Evolutionary conservation across 148 eudicot species (phyloP).

Genomic region (Selenicereus undatus): DNA sequence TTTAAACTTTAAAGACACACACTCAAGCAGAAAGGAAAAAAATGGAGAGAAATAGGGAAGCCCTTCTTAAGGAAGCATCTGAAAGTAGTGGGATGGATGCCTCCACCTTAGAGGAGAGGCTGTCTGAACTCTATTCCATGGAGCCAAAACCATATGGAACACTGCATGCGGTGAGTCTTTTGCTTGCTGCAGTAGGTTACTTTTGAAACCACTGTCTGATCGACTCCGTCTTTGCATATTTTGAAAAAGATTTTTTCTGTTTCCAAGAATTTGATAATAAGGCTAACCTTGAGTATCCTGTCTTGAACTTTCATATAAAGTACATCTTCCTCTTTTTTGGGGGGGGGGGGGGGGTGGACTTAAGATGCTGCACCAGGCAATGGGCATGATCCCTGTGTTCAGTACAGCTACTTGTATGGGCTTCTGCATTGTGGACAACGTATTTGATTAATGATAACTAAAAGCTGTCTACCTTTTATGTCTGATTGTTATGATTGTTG

Average conservation of each 20-base stretch:
- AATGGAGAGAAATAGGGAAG: constrained; percentile 70
- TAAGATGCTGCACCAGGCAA: neutral
- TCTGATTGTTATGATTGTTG: neutral
- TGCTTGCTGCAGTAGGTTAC: constrained; percentile 7
- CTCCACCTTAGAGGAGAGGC: constrained; percentile 40
- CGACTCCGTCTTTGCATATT: neutral
- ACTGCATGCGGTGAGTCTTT: constrained; percentile 59
- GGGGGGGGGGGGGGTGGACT: neutral
- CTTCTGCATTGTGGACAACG: neutral
- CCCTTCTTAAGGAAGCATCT: constrained; percentile 52
- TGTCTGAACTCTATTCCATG: constrained; percentile 52
- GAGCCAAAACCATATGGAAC: constrained; percentile 77
- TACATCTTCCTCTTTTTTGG: neutral
- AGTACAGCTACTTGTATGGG: neutral
- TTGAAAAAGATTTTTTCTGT: neutral
- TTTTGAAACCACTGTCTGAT: neutral
- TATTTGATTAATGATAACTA: neutral
- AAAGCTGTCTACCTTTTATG: neutral
- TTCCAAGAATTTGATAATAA: constrained; percentile 5
- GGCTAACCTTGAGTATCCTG: neutral
- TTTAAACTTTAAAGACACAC: constrained; percentile 52
- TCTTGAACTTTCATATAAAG: neutral
- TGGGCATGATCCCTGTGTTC: neutral
- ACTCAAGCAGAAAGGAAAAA: constrained; percentile 87
- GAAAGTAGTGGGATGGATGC: constrained; percentile 36